Percentiles rank a stretch among this genome's conserved stretches.
phyloP scores from a whole-genome alignment of 2,329 filamentous ascomycete species.

The Alternaria infectoria region DNA sequence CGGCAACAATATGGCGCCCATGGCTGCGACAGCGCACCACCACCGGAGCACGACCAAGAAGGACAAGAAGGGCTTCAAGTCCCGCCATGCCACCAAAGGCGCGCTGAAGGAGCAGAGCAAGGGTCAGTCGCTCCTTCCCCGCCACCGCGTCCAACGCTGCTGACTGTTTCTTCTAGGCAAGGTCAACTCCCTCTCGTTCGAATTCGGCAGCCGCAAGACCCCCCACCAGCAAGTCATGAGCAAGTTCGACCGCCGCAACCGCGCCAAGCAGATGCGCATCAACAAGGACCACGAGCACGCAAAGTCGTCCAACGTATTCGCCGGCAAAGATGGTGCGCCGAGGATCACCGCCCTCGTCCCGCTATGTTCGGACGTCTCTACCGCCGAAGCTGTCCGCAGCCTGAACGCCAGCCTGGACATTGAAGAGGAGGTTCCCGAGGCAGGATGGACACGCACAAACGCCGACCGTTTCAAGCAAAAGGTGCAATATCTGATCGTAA shows the following conservation, averaged over 20 bases:
- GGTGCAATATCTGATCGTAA: constrained; percentile 80
- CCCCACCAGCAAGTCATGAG: constrained; percentile 97
- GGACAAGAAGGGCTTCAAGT: constrained; percentile 89
- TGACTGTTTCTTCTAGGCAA: constrained; percentile 66
- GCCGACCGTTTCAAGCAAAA: constrained; percentile 96
- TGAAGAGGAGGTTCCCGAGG: constrained; percentile 66
- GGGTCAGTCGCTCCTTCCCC: constrained; percentile 58
- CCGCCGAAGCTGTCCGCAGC: constrained; percentile 68
- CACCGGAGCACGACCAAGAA: constrained; percentile 93
- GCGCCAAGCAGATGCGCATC: constrained; percentile 87
- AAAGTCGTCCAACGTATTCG: constrained; percentile 79
- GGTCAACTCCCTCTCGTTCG: constrained; percentile 64
- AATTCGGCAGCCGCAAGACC: constrained; percentile 79
- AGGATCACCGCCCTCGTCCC: constrained; percentile 88
- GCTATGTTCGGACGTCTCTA: constrained; percentile 75
- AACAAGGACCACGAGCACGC: constrained; percentile 84
- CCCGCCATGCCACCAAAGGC: constrained; percentile 86
- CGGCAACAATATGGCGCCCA: constrained; percentile 72
- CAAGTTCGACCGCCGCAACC: constrained; percentile 93
- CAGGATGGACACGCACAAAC: constrained; percentile 67
- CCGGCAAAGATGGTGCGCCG: constrained; percentile 84
- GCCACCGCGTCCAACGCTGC: not conserved
- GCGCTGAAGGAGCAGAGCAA: constrained; percentile 84
- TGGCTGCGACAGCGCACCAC: constrained; percentile 70
- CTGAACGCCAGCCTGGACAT: constrained; percentile 84